A percentile compares a stretch with the other conserved stretches of the same genome.
phyloP scores from a whole-genome alignment of 2,329 filamentous ascomycete genomes.

The Colletotrichum spinosum region DNA sequence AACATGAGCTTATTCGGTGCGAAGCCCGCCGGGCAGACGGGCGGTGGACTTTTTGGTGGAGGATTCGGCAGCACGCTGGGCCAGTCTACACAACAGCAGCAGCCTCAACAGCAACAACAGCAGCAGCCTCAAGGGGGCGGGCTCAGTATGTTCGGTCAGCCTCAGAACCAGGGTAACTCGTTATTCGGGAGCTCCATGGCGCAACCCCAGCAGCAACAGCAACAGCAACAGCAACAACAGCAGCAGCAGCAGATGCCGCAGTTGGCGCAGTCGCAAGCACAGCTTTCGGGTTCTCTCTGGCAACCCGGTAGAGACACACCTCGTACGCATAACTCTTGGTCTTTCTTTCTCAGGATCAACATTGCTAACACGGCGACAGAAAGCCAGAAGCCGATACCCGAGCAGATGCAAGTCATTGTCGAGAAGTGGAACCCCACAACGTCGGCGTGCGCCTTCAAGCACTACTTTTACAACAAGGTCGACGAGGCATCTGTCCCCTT shows the following conservation, averaged over 20 bases:
- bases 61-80: conserved; percentile 46
- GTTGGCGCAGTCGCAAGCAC: conserved; percentile 58
- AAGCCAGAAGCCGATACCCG: conserved; percentile 79
- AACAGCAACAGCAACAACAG: conserved; percentile 56
- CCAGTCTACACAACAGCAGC: conserved; percentile 50
- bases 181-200: conserved; percentile 47
- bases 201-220: conserved; percentile 50
- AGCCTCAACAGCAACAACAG: conserved; percentile 48
- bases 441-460: conserved; percentile 79
- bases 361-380: conserved; percentile 32
- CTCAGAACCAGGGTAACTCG: conserved; percentile 44
- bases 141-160: conserved; percentile 54
- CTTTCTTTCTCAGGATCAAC: not conserved
- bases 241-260: conserved; percentile 57
- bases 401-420: conserved; percentile 78
- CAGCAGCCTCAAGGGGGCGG: conserved; percentile 40
- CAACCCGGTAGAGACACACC: conserved; percentile 63
- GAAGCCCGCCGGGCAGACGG: conserved; percentile 46
- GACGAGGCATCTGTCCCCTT: conserved; percentile 80
- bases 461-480: conserved; percentile 91
- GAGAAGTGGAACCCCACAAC: conserved; percentile 80
- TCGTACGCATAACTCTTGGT: conserved; percentile 50
- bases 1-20: conserved; percentile 51
- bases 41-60: conserved; percentile 38
- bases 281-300: conserved; percentile 64